Evolutionary conservation across 2,329 filamentous ascomycete genomes (phyloP), one percentile per base, ranked within the genome.

Genomic region (Penicillium verrucosum): DNA sequence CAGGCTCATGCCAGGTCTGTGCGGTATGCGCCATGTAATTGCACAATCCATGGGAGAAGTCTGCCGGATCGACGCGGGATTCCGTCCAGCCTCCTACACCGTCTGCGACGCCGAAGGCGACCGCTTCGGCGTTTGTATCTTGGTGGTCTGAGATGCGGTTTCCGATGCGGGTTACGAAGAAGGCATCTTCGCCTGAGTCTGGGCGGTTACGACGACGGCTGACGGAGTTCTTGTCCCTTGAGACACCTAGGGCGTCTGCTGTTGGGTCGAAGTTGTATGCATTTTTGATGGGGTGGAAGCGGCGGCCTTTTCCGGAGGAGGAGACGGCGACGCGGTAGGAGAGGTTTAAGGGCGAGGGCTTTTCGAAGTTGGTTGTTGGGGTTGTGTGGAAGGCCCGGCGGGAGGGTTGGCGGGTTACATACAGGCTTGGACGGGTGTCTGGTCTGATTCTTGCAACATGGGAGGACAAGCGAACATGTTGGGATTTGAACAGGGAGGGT

Each of bases 71-170:
- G 51, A 99, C 88, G 43, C 92, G 92, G 38, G 89, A 93, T 66
- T 96, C 90, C 61, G 89, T 85, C 92, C 94, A 99, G 36, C 94
- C 94, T 46, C 94, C 94, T 0, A 99, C 94, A 11, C 94, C 94
- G 72, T 99, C 94, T 51, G 92, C 92, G 25, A 99, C 85, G 18
- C 91, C 94, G 65, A 99, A 88, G 0, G 92, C 90, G 11, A 96
- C 83, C 4, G 66, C 59, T 41, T 68, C 60, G 40, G 86, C 81
- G 37, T 85, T 82, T 29, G 27, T 37, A 8, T 47, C 51, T 87
- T 12, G 46, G 41, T 56, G 47, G 38, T 47, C 51, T 42, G 54
- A 55, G 45, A 56, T 46, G 11, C 37, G 23, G 32, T 55, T 56
- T 49, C 89, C 90, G n/a, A 97, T 80, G 25, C 87, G 85, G 69